Conservation (phyloP, 179 eudicot genomes). For the Carnegiea gigantea region DNA sequence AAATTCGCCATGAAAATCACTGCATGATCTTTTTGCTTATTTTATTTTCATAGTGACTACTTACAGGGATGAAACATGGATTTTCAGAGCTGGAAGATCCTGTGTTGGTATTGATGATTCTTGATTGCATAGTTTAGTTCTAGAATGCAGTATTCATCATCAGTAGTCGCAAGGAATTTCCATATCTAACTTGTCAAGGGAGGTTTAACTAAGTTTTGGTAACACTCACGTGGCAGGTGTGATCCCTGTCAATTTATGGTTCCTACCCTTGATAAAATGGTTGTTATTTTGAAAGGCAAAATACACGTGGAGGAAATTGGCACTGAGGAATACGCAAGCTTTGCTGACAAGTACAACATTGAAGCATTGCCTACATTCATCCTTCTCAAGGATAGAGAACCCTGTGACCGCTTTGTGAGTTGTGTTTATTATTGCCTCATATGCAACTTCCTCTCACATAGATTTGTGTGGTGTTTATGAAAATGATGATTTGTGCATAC, state of each 20-base stretch:
- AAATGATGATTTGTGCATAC: not conserved
- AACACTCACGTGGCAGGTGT: constrained; percentile 55
- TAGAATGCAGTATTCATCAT: not conserved
- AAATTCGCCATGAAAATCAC: not conserved
- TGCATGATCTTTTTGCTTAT: not conserved
- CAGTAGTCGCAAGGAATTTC: not conserved
- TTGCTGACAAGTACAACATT: constrained; percentile 73
- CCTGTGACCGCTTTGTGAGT: constrained; percentile 90
- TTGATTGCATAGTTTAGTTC: not conserved
- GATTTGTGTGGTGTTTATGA: not conserved
- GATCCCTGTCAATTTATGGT: constrained; percentile 98
- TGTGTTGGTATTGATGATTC: not conserved
- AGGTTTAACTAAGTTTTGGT: not conserved
- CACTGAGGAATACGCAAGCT: constrained; percentile 74
- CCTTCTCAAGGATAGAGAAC: constrained; percentile 78
- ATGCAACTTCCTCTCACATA: not conserved
- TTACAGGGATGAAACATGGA: not conserved
- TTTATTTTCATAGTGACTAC: not conserved
- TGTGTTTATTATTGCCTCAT: constrained; percentile 13
- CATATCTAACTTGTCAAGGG: not conserved
- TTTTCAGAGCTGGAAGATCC: not conserved
- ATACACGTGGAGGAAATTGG: constrained; percentile 87
- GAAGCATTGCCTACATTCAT: constrained; percentile 94
- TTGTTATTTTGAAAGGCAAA: constrained; percentile 58
- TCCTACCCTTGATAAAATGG: constrained; percentile 75